A percentile compares a stretch with the other conserved stretches of the same genome.
phyloP scores from a whole-genome alignment of 495 filamentous ascomycete genomes.

The Clohesyomyces aquaticus region DNA sequence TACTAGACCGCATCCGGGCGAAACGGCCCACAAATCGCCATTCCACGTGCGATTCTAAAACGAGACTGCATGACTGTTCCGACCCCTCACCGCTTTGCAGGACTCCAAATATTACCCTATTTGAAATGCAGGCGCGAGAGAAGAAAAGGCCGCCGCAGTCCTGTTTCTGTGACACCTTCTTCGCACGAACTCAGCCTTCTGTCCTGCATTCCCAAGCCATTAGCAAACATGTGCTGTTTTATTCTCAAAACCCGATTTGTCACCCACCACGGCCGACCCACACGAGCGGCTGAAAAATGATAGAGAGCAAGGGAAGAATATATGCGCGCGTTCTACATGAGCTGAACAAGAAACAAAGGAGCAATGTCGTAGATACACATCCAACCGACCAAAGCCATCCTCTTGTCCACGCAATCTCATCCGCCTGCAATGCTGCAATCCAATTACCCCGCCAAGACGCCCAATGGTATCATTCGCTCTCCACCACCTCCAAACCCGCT shows the following conservation, averaged over 20 bases:
- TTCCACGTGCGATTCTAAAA: neutral
- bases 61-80: neutral
- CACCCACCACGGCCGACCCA: no score
- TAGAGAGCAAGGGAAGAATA: no score
- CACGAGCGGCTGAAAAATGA: no score
- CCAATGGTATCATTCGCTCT: conserved; percentile 2
- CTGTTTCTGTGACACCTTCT: no score
- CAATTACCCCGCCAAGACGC: neutral
- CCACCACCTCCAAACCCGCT: neutral
- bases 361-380: neutral
- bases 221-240: neutral
- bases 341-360: no score
- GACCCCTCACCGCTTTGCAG: neutral
- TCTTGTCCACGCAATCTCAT: neutral
- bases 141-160: no score
- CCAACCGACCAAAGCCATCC: neutral
- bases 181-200: conserved; percentile 1
- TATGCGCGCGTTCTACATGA: no score
- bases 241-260: neutral
- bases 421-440: neutral
- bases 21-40: neutral
- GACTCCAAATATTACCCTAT: neutral
- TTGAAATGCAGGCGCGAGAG: neutral
- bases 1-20: neutral
- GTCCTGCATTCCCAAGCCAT: neutral